Evolutionary conservation across 805 yeast genomes (phyloP), one percentile per base, ranked within the genome.

Genomic region (Candida broadrunensis): DNA sequence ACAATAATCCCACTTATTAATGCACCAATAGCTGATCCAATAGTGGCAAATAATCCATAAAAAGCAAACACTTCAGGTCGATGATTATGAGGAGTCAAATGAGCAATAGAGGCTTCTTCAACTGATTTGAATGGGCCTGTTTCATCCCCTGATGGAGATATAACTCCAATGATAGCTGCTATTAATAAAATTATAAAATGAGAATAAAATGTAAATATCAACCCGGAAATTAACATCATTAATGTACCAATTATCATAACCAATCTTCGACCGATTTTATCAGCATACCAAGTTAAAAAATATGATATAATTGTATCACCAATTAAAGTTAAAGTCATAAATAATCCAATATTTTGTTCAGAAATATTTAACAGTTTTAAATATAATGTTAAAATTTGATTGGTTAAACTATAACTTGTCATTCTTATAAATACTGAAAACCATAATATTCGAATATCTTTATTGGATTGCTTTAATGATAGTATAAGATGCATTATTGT

Each of bases 71-170:
- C 67, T 47, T 80, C 86, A 1, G 95, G 83, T 35, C 95, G 69
- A 41, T 75, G 77, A 39, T 67, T 67, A 27, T 72, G 73, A 0
- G 83, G 80, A 0, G 95, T 83, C 47, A 88, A 63, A 59, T 86
- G 91, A 0, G 96, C 93, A 37, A 88, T 70, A 30, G 86, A 75
- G 1, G 91, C 81, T 55, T 88, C 96, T 58, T 88, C 96, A 21
- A 88, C 80, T 0, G 93, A 79, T 54, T 85, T 83, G 60, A 88
- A 88, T 0, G 96, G 96, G 0, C 96, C 96, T 0, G 90, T 87
- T 54, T 88, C 96, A 53, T 83, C 89, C 18, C 96, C 95, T 21
- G 88, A 80, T 2, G 96, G 93, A 2, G 95, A 85, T 6, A 88
- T 85, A 14, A 88, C 96, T 1, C 96, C 96, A 23, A 86, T 43